Evolutionary conservation across 2,329 filamentous ascomycete species (phyloP), one percentile per base, ranked within the genome.

Genomic region (Penicillium hordei): DNA sequence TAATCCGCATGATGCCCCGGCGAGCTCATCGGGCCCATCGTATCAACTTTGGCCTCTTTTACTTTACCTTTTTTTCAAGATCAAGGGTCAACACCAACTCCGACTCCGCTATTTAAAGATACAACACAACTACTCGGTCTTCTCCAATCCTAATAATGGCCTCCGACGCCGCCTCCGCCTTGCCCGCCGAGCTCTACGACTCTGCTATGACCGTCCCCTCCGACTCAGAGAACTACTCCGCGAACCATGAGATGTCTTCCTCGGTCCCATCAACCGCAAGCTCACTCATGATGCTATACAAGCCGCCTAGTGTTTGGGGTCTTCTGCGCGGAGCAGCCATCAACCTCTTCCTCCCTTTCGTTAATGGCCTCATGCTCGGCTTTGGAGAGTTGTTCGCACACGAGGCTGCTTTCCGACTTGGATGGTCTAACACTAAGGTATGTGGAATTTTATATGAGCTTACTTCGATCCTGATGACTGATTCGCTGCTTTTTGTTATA

Each of bases 301-400:
- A 87, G 64, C 91, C 93, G 4, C 93, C 94, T 2, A 95, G 92
- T 0, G 69, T 95, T 44, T 96, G 91, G 90, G 87, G 90, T 10
- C 75, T 99, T 61, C 65, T 97, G 54, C 86, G 93, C 55, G 91
- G 94, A 38, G 91, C 92, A 17, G 92, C 93, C 6, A 99, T 99
- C 78, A 99, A 99, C 74, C 81, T 99, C n/a, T 70, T 99, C 1
- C 78, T 99, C 21, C 94, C 94, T 0, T 99, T 99, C 70, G 86
- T 99, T 71, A 99, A 99, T 78, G 94, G 94, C 46, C 85, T 99
- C 81, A 99, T 99, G 94, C 79, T 99, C 70, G 94, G 94, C 2
- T 97, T 99, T 71, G 94, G 94, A 66, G 94, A 99, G 79, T 79
- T 99, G 51, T 93, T 99, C 75, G 94, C 94, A 54, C 94, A 99